These are phyloP conservation scores for Podaxis rugospora DNA, from an alignment of 768 basidiomycete genomes.

Conservation along the genomic window DNA sequence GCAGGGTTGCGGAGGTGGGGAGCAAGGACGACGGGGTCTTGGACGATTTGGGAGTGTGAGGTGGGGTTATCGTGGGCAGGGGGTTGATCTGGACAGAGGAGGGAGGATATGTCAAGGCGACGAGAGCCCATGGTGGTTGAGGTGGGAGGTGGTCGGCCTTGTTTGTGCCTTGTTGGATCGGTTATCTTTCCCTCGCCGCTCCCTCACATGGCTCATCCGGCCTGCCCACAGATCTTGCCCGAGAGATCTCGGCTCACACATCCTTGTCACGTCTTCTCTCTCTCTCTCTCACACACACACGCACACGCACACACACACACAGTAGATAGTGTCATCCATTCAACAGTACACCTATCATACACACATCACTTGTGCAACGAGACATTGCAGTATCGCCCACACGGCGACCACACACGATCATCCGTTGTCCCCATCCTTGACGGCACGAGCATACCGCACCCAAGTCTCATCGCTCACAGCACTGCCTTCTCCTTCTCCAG, in stretches of 20 bases:
- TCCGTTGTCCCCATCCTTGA: conserved; percentile 16
- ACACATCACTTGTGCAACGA: conserved; percentile 62
- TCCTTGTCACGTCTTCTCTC: background rate
- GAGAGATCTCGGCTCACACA: conserved; percentile 10
- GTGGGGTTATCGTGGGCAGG: conserved; percentile 1
- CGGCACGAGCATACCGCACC: conserved; percentile 65
- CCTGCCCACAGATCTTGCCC: background rate
- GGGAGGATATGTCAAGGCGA: conserved; percentile 72
- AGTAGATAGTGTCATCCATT: conserved; percentile 7
- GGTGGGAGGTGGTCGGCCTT: conserved; percentile 17
- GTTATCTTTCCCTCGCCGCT: background rate
- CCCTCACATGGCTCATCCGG: conserved; percentile 1
- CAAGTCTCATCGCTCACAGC: conserved; percentile 69
- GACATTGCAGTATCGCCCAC: conserved; percentile 84
- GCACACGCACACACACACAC: background rate
- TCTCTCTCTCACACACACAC: no score
- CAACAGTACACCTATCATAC: conserved; percentile 1
- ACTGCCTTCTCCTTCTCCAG: conserved; percentile 55
- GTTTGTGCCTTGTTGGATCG: conserved; percentile 12
- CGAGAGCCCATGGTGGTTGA: conserved; percentile 49
- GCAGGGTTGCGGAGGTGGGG: conserved; percentile 19
- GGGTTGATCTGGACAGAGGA: conserved; percentile 49
- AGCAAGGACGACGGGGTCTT: conserved; percentile 18
- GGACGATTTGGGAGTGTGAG: background rate
- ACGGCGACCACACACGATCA: conserved; percentile 60